Percentiles rank a stretch among this genome's conserved stretches.
Conservation (phyloP, 2,329 filamentous ascomycete genomes). For the Nigrospora osmanthi region DNA sequence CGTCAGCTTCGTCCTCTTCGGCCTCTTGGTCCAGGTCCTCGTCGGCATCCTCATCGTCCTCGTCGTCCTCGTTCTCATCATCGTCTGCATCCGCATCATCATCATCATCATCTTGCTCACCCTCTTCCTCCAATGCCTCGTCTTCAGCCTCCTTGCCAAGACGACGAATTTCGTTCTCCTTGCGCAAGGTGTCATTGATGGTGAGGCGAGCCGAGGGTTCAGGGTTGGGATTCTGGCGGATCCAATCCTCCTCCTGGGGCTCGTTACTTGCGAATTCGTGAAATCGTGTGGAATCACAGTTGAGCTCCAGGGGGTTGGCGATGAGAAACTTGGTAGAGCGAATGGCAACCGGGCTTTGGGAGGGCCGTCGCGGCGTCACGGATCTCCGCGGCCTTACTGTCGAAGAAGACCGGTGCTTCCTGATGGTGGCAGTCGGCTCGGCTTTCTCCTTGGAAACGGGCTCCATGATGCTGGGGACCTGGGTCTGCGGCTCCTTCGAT, state of each 20-base stretch:
- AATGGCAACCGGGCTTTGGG: constrained; percentile 27
- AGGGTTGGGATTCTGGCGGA: constrained; percentile 54
- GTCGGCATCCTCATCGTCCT: constrained; percentile 39
- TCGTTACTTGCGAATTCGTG: constrained; percentile 87
- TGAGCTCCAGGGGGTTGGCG: constrained; percentile 40
- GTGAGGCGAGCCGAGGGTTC: constrained; percentile 66
- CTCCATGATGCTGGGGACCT: not conserved
- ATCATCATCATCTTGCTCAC: constrained; percentile 41
- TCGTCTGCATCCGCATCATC: constrained; percentile 29
- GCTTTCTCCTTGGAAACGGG: constrained; percentile 7
- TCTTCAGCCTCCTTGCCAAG: constrained; percentile 86
- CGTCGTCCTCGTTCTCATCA: constrained; percentile 37
- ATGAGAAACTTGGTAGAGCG: constrained; percentile 40
- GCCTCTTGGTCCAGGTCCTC: constrained; percentile 43
- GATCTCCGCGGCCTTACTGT: constrained; percentile 14
- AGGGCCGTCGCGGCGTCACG: constrained; percentile 25
- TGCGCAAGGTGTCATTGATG: constrained; percentile 79
- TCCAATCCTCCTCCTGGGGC: constrained; percentile 85
- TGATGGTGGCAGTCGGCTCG: constrained; percentile 12
- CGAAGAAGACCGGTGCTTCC: constrained; percentile 22
- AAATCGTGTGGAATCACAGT: constrained; percentile 57
- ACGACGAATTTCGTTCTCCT: constrained; percentile 82
- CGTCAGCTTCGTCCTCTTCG: constrained; percentile 42
- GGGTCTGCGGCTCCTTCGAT: constrained; percentile 29
- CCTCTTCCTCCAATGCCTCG: constrained; percentile 69